Conservation (phyloP, 164 flowering plant genomes). For the Nelumbo lutea region DNA sequence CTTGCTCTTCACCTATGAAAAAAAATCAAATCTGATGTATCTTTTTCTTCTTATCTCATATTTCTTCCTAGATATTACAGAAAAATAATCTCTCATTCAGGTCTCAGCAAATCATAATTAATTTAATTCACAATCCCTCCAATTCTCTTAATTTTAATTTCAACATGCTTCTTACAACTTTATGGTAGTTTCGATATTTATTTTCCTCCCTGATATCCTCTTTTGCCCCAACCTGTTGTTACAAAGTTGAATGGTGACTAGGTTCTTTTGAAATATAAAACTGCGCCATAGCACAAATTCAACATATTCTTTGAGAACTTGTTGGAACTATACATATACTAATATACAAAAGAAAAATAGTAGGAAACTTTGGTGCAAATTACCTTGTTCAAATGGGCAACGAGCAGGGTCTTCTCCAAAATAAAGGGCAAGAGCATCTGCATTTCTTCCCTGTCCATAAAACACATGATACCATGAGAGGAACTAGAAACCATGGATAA, state of each 20-base stretch:
- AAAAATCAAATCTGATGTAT: no score
- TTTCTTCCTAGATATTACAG: no score
- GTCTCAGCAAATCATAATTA: no score
- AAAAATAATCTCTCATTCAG: no score
- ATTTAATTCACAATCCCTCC: no score
- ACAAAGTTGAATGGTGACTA: neutral
- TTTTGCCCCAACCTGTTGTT: no score
- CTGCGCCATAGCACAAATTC: neutral
- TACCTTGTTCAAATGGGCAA: conserved; percentile 98
- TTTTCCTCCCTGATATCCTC: no score
- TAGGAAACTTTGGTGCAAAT: neutral
- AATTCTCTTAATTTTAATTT: no score
- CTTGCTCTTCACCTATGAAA: no score
- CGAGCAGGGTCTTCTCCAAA: conserved; percentile 97
- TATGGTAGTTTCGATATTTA: no score
- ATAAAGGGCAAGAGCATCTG: conserved; percentile 90
- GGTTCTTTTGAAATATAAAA: neutral
- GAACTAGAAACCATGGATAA: conserved; percentile 2
- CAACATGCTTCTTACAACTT: no score
- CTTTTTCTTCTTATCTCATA: no score
- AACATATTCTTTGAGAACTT: neutral
- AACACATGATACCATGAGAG: conserved; percentile 12
- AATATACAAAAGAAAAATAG: neutral
- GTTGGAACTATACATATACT: neutral
- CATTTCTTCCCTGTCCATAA: conserved; percentile 85